Base-by-base conservation (phyloP, 164 flowering plant species). In the Vitis rotundifolia region DNA sequence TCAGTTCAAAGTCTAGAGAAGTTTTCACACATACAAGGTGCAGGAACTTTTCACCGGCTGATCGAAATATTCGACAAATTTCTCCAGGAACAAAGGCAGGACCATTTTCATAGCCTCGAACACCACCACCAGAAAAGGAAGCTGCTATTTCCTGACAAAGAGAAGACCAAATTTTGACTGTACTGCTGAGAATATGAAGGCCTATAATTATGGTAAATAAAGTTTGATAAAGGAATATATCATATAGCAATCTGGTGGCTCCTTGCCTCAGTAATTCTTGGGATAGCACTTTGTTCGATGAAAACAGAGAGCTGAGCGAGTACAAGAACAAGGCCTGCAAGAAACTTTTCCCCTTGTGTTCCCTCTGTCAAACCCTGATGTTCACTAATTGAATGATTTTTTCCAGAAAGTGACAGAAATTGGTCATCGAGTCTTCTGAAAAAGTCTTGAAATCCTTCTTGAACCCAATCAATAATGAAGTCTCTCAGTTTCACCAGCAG, bases 81-180 rank as follows among this genome's bases (percentile, higher is more conserved):
- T 93, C 99, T 69, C 88, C 94, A 67, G 99, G 98, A 78, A 90
- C 87, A 88, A 93, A 93, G 58, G 97, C 91, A 67, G 94, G 98
- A 31, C 98, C 97, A 81, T 85, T 59, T 76, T 91, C 96, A 78
- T 77, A 84, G 47, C 86, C 91, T 28, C 90, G 81, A 67, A 78
- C 81, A 68, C 95, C 89, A 67, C 97, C 95, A 71, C 95, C 94
- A 81, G 95, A 87, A 74, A 92, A 92, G 54, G 93, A 88, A 71
- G 94, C 82, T 53, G 94, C 94, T 72, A 96, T 84, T 86, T 93
- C 99, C 99, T 96, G 89, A 67, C 13, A 75, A 76, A 59, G 68
- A 66, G 55, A 70, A 63, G 58, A 71, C 57, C n/a, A 66, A 74
- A 56, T 2, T 59, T 49, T 56, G 44, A 49, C 51, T 5, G 11